phyloP scores from a whole-genome alignment of 192 early-diverging fungal genomes.

The Entomortierella lignicola region DNA sequence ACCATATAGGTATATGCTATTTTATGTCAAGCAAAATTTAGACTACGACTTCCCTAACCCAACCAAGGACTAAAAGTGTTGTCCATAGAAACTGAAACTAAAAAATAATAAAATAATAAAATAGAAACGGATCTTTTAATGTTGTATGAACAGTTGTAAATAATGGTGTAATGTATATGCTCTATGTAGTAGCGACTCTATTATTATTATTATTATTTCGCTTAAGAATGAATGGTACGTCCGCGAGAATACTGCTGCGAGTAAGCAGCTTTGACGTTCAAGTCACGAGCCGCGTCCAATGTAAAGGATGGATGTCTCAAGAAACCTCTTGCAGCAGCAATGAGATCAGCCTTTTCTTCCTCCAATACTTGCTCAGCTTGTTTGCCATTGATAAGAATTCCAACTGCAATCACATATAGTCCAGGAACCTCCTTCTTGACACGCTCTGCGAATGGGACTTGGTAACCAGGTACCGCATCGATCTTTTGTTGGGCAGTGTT shows the following conservation, averaged over 20 bases:
- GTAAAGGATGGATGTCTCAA: slow-evolving; percentile 80
- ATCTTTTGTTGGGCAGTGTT: slow-evolving; percentile 67
- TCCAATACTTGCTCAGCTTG: slow-evolving; percentile 79
- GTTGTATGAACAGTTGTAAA: no score
- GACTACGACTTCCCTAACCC: slow-evolving; percentile 64
- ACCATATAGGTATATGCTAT: slow-evolving; percentile 85
- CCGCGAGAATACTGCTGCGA: slow-evolving; percentile 73
- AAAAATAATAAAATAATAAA: no score
- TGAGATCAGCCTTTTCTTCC: slow-evolving; percentile 73
- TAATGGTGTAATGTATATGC: no score
- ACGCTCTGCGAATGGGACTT: slow-evolving; percentile 76
- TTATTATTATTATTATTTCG: background rate
- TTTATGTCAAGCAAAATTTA: slow-evolving; percentile 79
- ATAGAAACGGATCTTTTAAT: no score
- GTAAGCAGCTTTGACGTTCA: slow-evolving; percentile 72
- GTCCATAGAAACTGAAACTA: no score
- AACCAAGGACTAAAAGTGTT: slow-evolving; percentile 9
- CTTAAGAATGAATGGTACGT: slow-evolving; percentile 17
- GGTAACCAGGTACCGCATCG: slow-evolving; percentile 62
- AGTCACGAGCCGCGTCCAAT: slow-evolving; percentile 69
- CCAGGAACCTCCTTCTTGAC: slow-evolving; percentile 69
- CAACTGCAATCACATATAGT: slow-evolving; percentile 74
- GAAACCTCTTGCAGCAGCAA: slow-evolving; percentile 77
- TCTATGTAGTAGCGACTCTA: no score
- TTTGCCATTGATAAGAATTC: slow-evolving; percentile 70